Percentiles rank a stretch among this genome's conserved stretches.
Evolutionary conservation across 164 flowering plant species (phyloP).

Genomic region (Protea cynaroides): DNA sequence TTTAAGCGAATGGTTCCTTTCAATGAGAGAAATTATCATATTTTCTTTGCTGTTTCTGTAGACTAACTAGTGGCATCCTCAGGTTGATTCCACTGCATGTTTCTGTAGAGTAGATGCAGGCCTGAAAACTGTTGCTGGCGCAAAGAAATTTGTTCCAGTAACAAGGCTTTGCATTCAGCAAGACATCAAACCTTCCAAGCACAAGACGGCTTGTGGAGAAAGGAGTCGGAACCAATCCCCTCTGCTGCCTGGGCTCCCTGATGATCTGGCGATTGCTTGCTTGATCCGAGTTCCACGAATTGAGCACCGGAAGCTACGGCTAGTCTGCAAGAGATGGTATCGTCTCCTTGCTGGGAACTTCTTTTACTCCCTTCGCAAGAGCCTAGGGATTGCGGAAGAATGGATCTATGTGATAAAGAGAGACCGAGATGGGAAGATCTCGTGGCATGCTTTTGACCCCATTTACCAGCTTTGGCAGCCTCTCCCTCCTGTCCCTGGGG

Average conservation of each 20-base stretch:
- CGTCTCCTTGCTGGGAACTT: constrained; percentile 71
- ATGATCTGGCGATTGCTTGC: constrained; percentile 92
- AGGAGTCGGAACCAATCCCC: constrained; percentile 58
- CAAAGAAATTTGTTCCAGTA: constrained; percentile 70
- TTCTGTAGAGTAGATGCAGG: constrained; percentile 78
- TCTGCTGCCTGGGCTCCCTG: constrained; percentile 85
- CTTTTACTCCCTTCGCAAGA: constrained; percentile 74
- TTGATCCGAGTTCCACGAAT: constrained; percentile 68
- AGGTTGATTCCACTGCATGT: constrained; percentile 83
- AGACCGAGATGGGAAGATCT: constrained; percentile 64
- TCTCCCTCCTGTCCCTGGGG: constrained; percentile 78
- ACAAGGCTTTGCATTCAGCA: constrained; percentile 73
- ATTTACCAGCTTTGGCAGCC: constrained; percentile 75
- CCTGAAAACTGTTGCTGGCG: constrained; percentile 78
- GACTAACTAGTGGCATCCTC: constrained; percentile 11
- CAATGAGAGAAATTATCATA: too few species aligned
- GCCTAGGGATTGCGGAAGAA: constrained; percentile 66
- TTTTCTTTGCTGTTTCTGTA: too few species aligned
- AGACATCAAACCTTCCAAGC: constrained; percentile 52
- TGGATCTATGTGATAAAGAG: constrained; percentile 83
- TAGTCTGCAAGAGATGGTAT: constrained; percentile 87
- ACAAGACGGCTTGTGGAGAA: constrained; percentile 43
- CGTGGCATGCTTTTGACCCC: constrained; percentile 91
- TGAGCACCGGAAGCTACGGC: constrained; percentile 70
- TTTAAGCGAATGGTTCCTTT: too few species aligned